Evolutionary conservation across 192 early-diverging fungal species (phyloP), one percentile per base, ranked within the genome.

Genomic region (Coemansia umbellata): DNA sequence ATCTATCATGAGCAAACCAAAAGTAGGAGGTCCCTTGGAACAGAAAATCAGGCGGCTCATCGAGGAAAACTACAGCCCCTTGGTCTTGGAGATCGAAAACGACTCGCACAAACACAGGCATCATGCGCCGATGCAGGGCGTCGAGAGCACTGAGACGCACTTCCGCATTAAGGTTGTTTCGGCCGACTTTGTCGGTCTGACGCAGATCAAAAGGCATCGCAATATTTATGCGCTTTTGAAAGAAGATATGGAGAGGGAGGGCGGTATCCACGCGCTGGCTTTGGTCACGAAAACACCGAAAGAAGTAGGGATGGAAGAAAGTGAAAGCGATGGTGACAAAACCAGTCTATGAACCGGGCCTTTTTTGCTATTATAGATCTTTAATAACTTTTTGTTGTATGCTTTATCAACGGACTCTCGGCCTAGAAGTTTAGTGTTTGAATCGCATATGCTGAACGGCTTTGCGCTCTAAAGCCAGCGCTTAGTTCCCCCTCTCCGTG

Each of bases 61-160:
- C 4, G 70, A 31, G 8, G 69, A 74, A 10, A 60, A 73, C 4
- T 64, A 87, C 23, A 50, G 66, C 19, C 91, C 91, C 2, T 63
- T 61, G 3, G 48, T 60, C 14, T 66, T 95, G 26, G 78, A 88
- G 31, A 87, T 91, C 28, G 69, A 81, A 26, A 91, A 95, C 64
- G 90, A 95, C 42, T 86, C 84, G 8, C 78, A 81, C 26, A 80
- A 85, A 58, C 92, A 95, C 58, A 72, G 84, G 8, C 85, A 87
- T 43, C 92, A 95, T 69, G 85, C 82, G 31, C 84, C 91, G 9
- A 95, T 95, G 92, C 78, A 84, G 50, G 90, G 89, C n/a, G 72
- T 85, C 5, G 61, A 39, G 11, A 82, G 82, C 62, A 81, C 74
- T 8, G 92, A 94, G 62, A 92, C 92, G 10, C 92, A 94, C 63